Percentiles rank a stretch among this genome's conserved stretches.
Conservation (phyloP, 1,139 yeast species). For the Yamadazyma oceani region DNA sequence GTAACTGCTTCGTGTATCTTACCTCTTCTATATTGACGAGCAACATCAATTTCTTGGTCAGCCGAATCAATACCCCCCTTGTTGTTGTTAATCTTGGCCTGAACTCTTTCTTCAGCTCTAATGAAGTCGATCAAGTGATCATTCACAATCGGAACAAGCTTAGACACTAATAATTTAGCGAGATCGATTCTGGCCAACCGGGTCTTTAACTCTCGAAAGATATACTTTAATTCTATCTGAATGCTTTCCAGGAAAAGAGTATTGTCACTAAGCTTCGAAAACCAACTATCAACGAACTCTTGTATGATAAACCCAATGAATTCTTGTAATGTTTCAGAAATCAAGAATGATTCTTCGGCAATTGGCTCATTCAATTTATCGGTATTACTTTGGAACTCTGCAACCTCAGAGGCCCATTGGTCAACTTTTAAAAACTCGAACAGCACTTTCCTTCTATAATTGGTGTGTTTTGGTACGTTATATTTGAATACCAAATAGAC, state of each 20-base stretch:
- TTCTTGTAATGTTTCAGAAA: constrained; percentile 54
- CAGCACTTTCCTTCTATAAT: constrained; percentile 7
- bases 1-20: constrained; percentile 64
- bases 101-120: constrained; percentile 50
- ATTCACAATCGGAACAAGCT: constrained; percentile 63
- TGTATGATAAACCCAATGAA: constrained; percentile 53
- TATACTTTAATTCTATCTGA: constrained; percentile 45
- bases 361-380: constrained; percentile 26
- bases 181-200: constrained; percentile 50
- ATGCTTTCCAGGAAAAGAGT: constrained; percentile 56
- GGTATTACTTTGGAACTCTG: constrained; percentile 8
- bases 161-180: constrained; percentile 56
- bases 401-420: constrained; percentile 28
- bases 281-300: constrained; percentile 73
- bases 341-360: constrained; percentile 50
- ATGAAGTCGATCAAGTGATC: constrained; percentile 60
- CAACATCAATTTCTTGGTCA: constrained; percentile 55
- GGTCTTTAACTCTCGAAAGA: constrained; percentile 39
- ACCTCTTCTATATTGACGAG: constrained; percentile 57
- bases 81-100: constrained; percentile 13
- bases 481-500: constrained; percentile 12
- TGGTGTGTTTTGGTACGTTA: constrained; percentile 6
- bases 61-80: constrained; percentile 30
- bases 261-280: constrained; percentile 45
- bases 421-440: constrained; percentile 26